Conservation (phyloP, 2,329 filamentous ascomycete genomes). For the Pseudogymnoascus sp. region DNA sequence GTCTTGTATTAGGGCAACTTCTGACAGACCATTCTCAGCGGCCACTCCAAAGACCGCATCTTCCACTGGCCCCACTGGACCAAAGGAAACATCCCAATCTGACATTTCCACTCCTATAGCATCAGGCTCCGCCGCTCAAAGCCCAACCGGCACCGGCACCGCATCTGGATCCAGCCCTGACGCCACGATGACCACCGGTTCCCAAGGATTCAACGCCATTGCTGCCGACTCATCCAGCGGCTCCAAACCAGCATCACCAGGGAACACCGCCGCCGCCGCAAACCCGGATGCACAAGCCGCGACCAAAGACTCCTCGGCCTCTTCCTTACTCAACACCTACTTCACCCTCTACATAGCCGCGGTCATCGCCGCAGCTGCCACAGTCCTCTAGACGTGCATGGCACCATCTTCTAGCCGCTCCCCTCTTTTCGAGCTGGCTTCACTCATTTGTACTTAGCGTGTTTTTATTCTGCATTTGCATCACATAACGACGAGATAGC, state of each 20-base stretch:
- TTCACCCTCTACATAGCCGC: neutral
- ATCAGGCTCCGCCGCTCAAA: neutral
- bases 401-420: neutral
- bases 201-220: neutral
- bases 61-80: neutral
- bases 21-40: neutral
- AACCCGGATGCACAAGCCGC: neutral
- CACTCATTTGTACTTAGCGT: conserved; percentile 7
- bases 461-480: conserved; percentile 4
- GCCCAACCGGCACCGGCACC: neutral
- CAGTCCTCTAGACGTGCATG: neutral
- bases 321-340: neutral
- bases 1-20: conserved; percentile 1
- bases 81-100: neutral
- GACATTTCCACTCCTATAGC: neutral
- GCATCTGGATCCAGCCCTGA: neutral
- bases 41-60: neutral
- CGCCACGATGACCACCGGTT: neutral
- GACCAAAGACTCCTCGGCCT: neutral
- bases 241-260: neutral
- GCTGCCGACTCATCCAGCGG: neutral
- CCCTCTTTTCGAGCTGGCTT: neutral
- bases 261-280: neutral
- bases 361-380: neutral
- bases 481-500: conserved; percentile 5